Conservation (phyloP, 257 asterid species). For the Solanum chmielewskii region DNA sequence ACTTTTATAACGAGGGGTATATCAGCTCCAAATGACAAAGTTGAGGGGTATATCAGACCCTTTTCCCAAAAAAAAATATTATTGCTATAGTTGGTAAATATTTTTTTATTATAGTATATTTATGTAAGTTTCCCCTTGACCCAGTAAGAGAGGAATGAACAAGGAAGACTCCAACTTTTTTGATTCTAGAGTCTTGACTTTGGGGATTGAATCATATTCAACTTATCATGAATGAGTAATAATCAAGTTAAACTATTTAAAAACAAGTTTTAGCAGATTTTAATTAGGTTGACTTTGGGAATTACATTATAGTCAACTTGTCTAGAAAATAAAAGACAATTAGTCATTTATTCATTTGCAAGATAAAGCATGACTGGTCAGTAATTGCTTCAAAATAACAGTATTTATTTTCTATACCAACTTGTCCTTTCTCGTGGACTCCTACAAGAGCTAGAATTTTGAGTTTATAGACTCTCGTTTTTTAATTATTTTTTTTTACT, state of each 20-base stretch:
- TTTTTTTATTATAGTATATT: too few relatives aligned
- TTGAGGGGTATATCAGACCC: too few relatives aligned
- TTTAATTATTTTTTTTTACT: not conserved
- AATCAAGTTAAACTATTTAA: not conserved
- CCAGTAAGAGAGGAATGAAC: too few relatives aligned
- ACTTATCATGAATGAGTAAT: not conserved
- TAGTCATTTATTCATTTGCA: not conserved
- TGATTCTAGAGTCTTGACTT: not conserved
- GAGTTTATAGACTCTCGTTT: not conserved
- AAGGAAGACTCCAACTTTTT: too few relatives aligned
- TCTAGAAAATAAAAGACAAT: not conserved
- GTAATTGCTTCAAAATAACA: not conserved
- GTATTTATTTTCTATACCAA: not conserved
- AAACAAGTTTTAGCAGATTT: not conserved
- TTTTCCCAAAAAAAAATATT: too few relatives aligned
- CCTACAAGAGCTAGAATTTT: not conserved
- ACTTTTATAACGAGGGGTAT: too few relatives aligned
- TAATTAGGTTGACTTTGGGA: not conserved
- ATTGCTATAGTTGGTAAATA: too few relatives aligned
- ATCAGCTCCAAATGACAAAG: too few relatives aligned
- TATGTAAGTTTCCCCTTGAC: too few relatives aligned
- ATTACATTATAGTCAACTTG: not conserved
- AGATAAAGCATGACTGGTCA: not conserved
- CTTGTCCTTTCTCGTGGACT: not conserved
- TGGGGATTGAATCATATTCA: not conserved